These are phyloP conservation scores for Rhytidhysteron rufulum DNA, from an alignment of 2,329 filamentous ascomycete genomes.

Conservation along the genomic window DNA sequence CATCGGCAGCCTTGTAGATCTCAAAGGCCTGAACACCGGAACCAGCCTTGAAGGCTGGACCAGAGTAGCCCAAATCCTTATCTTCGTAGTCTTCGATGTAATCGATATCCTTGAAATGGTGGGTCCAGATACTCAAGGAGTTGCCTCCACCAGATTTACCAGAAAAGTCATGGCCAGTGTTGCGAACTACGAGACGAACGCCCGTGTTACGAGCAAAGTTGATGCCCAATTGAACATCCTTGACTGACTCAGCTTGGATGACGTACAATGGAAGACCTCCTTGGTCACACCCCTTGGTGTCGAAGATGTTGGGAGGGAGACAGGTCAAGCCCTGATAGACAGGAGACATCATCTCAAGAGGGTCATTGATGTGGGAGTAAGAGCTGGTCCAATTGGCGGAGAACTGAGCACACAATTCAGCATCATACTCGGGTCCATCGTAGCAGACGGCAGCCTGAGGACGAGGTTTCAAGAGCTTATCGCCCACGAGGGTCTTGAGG, in stretches of 20 bases:
- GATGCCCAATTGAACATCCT: conserved; percentile 21
- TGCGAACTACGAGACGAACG: conserved; percentile 17
- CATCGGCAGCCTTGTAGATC: conserved; percentile 49
- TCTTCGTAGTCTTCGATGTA: conserved; percentile 31
- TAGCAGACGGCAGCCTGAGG: conserved; percentile 33
- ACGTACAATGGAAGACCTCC: conserved; percentile 24
- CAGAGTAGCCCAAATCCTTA: conserved; percentile 34
- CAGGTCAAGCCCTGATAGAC: conserved; percentile 36
- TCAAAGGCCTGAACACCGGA: conserved; percentile 53
- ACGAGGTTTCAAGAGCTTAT: conserved; percentile 23
- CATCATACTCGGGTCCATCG: conserved; percentile 23
- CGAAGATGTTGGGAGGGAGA: conserved; percentile 29
- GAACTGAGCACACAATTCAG: conserved; percentile 24
- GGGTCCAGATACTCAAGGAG: conserved; percentile 34
- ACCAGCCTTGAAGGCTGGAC: conserved; percentile 53
- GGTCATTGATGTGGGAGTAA: conserved; percentile 30
- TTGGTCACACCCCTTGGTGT: conserved; percentile 26
- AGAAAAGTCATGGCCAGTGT: conserved; percentile 4
- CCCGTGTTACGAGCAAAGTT: conserved; percentile 18
- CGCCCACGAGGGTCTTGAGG: conserved; percentile 40
- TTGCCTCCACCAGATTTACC: conserved; percentile 30
- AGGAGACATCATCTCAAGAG: conserved; percentile 36
- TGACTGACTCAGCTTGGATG: conserved; percentile 17
- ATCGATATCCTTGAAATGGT: conserved; percentile 31
- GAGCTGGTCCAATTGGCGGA: conserved; percentile 27